Evolutionary conservation across 2,329 filamentous ascomycete genomes (phyloP), one percentile per base, ranked within the genome.

Genomic region (Zopfia rhizophila): DNA sequence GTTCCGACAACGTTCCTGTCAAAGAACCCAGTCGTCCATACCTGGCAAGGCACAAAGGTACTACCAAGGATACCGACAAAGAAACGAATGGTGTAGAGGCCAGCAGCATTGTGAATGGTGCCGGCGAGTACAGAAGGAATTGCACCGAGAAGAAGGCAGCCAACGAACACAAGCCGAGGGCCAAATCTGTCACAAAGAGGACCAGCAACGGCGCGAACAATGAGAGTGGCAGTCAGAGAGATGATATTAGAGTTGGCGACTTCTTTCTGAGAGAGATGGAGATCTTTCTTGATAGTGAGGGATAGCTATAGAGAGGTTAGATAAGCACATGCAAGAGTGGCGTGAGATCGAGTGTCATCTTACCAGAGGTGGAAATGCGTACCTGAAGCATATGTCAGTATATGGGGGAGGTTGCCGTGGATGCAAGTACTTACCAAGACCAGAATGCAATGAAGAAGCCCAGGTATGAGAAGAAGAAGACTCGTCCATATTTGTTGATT

Each of bases 21-120:
- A 69, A 91, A 96, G 78, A 96, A 96, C 0, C 87, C 90, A 0
- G 91, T 96, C 7, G 88, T 90, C 90, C 91, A 96, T 5, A 96
- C 92, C 68, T 95, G 91, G 69, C 91, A 96, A 10, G 89, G 89
- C 0, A 93, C 89, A 60, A 93, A 93, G 1, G 84, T 83, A 2
- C 86, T 88, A 28, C 89, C 89, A 0, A 93, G 82, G 30, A 93
- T 87, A 49, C 89, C 89, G 53, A 92, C 84, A 72, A 92, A 92
- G 77, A 93, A 93, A 31, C 89, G 84, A 35, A 88, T 81, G 14
- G 82, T 74, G 57, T 90, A 86, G n/a, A 93, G 80, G 7, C 89
- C 86, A 4, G 72, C 74, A 5, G 84, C 84, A 40, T 80, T 85
- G 35, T 84, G 85, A 27, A 92, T 84, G 1, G 91, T 85, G 5